These are phyloP conservation scores for Glebionis coronaria DNA, from an alignment of 129 eudicot species.

Conservation along the genomic window DNA sequence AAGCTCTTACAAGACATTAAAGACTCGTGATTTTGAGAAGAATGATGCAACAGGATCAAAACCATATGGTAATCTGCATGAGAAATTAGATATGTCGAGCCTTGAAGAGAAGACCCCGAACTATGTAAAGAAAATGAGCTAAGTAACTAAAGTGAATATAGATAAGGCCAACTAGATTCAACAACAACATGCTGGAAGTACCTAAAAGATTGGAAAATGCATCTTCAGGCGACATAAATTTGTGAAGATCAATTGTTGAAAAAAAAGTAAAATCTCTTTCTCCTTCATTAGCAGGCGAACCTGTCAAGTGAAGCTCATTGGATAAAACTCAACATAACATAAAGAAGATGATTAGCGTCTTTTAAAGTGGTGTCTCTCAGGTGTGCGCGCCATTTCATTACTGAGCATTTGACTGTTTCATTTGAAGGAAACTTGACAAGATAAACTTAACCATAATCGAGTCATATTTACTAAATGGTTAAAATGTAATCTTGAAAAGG, in stretches of 20 bases:
- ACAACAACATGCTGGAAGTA: conserved; percentile 16
- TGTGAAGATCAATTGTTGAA: conserved; percentile 31
- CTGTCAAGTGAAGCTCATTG: conserved; percentile 29
- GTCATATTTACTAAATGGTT: neutral
- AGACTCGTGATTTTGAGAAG: too few species aligned
- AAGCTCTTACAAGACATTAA: neutral
- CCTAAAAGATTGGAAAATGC: conserved; percentile 21
- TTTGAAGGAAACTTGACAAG: too few species aligned
- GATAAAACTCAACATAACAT: conserved; percentile 56
- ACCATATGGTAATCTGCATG: conserved; percentile 5
- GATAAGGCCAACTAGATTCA: conserved; percentile 20
- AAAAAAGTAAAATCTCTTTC: conserved; percentile 28
- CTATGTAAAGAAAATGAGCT: neutral
- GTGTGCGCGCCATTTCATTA: conserved; percentile 25
- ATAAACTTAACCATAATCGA: neutral
- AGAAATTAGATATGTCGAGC: conserved; percentile 18
- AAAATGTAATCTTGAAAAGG: neutral
- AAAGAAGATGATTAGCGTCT: conserved; percentile 79
- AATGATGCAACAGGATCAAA: too few species aligned
- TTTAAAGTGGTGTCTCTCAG: conserved; percentile 61
- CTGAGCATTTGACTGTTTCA: neutral
- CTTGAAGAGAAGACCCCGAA: conserved; percentile 22
- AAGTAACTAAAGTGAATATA: conserved; percentile 20
- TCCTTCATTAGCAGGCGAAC: conserved; percentile 23
- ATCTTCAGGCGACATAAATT: conserved; percentile 21